Base-by-base conservation (phyloP, 1,284 basidiomycete genomes). In the Rhodotorula sp. region DNA sequence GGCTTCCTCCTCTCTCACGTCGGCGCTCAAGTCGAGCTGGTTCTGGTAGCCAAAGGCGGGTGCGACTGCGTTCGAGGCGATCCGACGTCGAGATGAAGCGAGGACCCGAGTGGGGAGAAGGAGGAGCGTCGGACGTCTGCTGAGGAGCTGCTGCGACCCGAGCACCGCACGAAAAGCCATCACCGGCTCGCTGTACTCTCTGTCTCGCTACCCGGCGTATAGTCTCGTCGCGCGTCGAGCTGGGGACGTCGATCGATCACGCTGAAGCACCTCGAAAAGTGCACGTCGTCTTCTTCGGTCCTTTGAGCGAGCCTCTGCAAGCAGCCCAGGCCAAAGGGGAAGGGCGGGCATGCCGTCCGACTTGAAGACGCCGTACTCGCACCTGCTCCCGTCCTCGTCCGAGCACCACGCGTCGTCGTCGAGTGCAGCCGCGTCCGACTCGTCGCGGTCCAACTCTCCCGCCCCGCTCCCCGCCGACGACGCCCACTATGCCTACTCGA, bases 401-500 rank as follows among this genome's bases (percentile, higher is more conserved):
- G 39, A 43, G 8, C n/a, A 15, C 39, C 21, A n/a, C 49, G 47
- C 21, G 15, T 26, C 26, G 47, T 15, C 52, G 23, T 5, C 49
- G 12, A n/a, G 31, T 39, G 39, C 21, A 57, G 43, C 67, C 26
- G 59, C 63, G 48, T 46, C 59, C 18, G 15, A 63, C 16, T 51
- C 67, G 46, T 66, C 70, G 34, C 46, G 51, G 57, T 56, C 57
- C n/a, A 21, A 46, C 21, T 69, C 65, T 20, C 67, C 58, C 31
- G 39, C 65, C 1, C 39, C 54, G 3, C 67, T 63, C 6, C 49
- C 64, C 23, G 31, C 67, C 3, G 47, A 54, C 43, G 68, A 69
- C 58, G 62, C 67, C 23, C 70, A 70, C 59, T 74, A 59, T 56
- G 66, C 70, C 3, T 76, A 68, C 64, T 70, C 68, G 46, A 76